phyloP scores from a whole-genome alignment of 352 stramenopile genomes.

The Phytophthora chlamydospora region DNA sequence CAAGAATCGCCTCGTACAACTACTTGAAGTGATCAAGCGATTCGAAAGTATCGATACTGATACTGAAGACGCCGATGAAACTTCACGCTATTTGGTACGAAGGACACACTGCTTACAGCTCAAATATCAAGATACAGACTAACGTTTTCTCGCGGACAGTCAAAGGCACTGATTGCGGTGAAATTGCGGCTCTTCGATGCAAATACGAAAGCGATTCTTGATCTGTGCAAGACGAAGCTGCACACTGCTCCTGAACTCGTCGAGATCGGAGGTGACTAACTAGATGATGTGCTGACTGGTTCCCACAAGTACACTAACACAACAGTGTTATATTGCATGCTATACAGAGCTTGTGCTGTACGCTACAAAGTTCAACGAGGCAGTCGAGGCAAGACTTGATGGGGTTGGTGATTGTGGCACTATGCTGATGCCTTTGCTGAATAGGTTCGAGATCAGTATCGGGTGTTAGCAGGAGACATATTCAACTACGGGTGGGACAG shows the following conservation, averaged over 20 bases:
- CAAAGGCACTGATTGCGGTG: conserved; percentile 52
- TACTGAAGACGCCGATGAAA: conserved; percentile 19
- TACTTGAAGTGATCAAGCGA: conserved; percentile 54
- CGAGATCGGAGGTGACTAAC: conserved; percentile 57
- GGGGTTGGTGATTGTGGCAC: background rate
- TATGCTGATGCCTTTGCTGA: conserved; percentile 10
- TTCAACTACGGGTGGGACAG: conserved; percentile 63
- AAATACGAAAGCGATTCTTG: conserved; percentile 56
- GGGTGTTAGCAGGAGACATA: conserved; percentile 53
- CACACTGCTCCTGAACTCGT: conserved; percentile 42
- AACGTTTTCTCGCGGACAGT: conserved; percentile 32
- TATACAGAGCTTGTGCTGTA: conserved; percentile 68
- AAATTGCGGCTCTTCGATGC: conserved; percentile 67
- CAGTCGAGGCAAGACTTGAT: conserved; percentile 33
- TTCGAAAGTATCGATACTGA: conserved; percentile 34
- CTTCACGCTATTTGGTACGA: conserved; percentile 46
- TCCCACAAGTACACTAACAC: no score
- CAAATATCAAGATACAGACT: background rate
- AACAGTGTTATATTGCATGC: background rate
- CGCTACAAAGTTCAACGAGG: conserved; percentile 59
- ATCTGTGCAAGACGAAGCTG: conserved; percentile 56
- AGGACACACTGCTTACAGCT: background rate
- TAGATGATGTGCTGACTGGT: background rate
- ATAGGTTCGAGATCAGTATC: conserved; percentile 63
- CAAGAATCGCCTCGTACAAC: conserved; percentile 29